Percentiles rank a stretch among this genome's conserved stretches.
phyloP scores from a whole-genome alignment of 108 stramenopile genomes.

The Ochromonas danica region DNA sequence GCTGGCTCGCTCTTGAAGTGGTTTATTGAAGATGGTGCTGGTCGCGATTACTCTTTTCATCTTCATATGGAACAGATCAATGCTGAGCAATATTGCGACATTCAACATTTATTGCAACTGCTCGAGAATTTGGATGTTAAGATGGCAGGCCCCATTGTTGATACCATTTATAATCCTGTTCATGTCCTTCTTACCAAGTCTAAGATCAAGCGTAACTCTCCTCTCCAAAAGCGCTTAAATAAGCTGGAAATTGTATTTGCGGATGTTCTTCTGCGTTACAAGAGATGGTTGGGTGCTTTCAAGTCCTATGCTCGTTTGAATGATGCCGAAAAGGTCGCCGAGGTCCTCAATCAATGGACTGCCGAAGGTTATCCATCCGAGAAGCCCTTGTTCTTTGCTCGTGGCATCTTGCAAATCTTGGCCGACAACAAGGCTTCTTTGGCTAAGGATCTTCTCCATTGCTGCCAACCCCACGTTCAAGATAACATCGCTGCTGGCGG shows the following conservation, averaged over 20 bases:
- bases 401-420: background rate
- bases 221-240: background rate
- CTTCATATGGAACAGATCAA: background rate
- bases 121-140: background rate
- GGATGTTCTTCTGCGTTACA: background rate
- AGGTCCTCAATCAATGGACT: background rate
- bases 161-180: background rate
- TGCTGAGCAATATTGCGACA: background rate
- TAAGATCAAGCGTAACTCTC: background rate
- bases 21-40: background rate
- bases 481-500: background rate
- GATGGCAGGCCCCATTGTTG: background rate
- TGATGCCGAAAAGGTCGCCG: background rate
- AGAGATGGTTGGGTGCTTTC: background rate
- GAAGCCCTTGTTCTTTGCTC: background rate
- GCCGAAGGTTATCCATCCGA: background rate
- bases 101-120: background rate
- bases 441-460: background rate
- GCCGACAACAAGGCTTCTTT: background rate
- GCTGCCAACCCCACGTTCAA: background rate
- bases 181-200: background rate
- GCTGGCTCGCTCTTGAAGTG: background rate
- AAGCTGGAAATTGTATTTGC: background rate
- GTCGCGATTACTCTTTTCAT: background rate
- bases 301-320: background rate